A percentile compares a stretch with the other conserved stretches of the same genome.
Evolutionary conservation across 2,329 filamentous ascomycete genomes (phyloP).

Genomic region (Colletotrichum limetticola): DNA sequence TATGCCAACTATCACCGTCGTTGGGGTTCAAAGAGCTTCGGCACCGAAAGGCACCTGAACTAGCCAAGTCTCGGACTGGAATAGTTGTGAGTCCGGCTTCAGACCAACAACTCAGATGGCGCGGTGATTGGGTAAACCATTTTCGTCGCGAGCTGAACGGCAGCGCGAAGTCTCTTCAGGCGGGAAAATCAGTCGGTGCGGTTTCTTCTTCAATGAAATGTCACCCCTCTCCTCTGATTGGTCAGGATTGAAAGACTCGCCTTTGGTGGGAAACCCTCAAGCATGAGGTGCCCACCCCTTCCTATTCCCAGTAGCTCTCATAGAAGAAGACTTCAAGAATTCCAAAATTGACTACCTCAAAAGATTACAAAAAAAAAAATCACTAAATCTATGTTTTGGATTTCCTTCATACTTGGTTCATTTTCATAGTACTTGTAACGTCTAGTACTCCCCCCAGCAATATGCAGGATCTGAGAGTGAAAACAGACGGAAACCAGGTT

Average conservation of each 20-base stretch:
- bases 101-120: not conserved
- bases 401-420: not conserved
- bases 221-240: slow-evolving; percentile 31
- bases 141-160: not conserved
- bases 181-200: not conserved
- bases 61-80: not conserved
- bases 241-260: not conserved
- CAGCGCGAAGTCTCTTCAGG: not conserved
- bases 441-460: not conserved
- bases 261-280: not conserved
- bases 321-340: not conserved
- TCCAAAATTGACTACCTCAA: not conserved
- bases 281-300: not conserved
- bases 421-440: not conserved
- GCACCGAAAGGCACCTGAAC: not conserved
- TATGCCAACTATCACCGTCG: not conserved
- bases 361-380: no score
- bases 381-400: not conserved
- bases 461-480: no score
- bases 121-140: not conserved
- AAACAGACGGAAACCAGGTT: not conserved
- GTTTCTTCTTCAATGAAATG: slow-evolving; percentile 15
- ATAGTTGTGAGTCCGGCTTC: not conserved
- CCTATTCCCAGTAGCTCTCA: not conserved
- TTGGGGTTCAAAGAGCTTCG: not conserved